These are phyloP conservation scores for Tricholoma bakamatsutake DNA, from an alignment of 768 basidiomycete species.

Conservation along the genomic window DNA sequence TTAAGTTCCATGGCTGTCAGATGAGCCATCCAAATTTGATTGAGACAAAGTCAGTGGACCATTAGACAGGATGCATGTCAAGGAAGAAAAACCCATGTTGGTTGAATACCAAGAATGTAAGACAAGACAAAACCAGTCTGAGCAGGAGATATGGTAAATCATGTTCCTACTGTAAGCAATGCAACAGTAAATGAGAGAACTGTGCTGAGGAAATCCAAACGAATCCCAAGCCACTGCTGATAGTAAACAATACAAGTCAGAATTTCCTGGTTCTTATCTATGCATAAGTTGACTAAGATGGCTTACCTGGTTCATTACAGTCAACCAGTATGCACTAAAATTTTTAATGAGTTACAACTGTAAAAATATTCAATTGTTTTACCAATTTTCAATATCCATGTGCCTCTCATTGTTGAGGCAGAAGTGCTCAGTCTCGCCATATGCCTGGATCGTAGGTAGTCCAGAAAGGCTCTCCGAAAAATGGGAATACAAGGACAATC, in stretches of 20 bases:
- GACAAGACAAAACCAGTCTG: slow-evolving; percentile 75
- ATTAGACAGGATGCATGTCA: neutral
- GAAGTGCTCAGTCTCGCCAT: slow-evolving; percentile 77
- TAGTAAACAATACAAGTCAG: slow-evolving; percentile 13
- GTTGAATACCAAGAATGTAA: slow-evolving; percentile 76
- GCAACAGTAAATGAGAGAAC: slow-evolving; percentile 72
- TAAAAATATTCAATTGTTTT: slow-evolving; percentile 2
- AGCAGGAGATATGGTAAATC: slow-evolving; percentile 71
- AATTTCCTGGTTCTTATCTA: neutral
- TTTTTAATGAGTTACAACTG: slow-evolving; percentile 1
- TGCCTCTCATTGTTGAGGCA: slow-evolving; percentile 64
- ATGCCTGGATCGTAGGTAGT: slow-evolving; percentile 82
- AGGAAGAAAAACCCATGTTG: slow-evolving; percentile 37
- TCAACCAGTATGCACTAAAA: slow-evolving; percentile 76
- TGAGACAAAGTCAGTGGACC: slow-evolving; percentile 4
- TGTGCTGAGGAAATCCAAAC: slow-evolving; percentile 80
- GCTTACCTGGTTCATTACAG: slow-evolving; percentile 69
- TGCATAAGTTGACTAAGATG: neutral
- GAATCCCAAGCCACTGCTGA: slow-evolving; percentile 81
- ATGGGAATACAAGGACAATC: slow-evolving; percentile 84
- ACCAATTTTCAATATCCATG: slow-evolving; percentile 82
- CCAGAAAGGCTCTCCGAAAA: slow-evolving; percentile 91
- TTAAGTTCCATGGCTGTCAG: slow-evolving; percentile 81
- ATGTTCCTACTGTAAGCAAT: slow-evolving; percentile 68
- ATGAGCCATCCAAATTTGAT: slow-evolving; percentile 69